A percentile compares a stretch with the other conserved stretches of the same genome.
These are phyloP conservation scores for Hansfordia pulvinata DNA, from an alignment of 2,329 filamentous ascomycete species.

Conservation along the genomic window DNA sequence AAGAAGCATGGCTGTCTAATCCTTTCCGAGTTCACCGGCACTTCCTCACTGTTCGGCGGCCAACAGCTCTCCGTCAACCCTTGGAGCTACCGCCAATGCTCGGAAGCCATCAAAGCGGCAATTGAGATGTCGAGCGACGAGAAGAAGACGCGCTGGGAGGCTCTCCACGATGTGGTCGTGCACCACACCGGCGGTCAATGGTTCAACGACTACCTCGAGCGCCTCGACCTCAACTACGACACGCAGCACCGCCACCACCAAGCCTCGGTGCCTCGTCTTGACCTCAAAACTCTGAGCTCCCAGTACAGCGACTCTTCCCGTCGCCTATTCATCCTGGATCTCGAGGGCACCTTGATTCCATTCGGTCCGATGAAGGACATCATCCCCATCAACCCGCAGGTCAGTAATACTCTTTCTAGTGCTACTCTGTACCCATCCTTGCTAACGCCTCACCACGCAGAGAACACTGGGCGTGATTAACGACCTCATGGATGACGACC, in stretches of 20 bases:
- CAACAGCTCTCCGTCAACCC: constrained; percentile 81
- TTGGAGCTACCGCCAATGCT: constrained; percentile 85
- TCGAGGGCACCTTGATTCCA: constrained; percentile 82
- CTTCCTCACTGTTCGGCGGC: constrained; percentile 69
- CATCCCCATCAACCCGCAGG: constrained; percentile 68
- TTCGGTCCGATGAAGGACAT: constrained; percentile 78
- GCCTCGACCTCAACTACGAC: constrained; percentile 63
- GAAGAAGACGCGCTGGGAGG: constrained; percentile 60
- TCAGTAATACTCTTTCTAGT: constrained; percentile 12
- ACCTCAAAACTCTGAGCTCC: constrained; percentile 46
- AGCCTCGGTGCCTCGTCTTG: constrained; percentile 74
- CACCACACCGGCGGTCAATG: constrained; percentile 77
- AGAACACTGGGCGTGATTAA: constrained; percentile 72
- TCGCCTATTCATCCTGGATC: constrained; percentile 81
- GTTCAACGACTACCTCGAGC: constrained; percentile 62
- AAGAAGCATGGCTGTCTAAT: constrained; percentile 85
- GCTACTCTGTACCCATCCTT: neutral
- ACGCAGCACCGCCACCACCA: constrained; percentile 78
- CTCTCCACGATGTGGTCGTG: constrained; percentile 59
- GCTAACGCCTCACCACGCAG: constrained; percentile 23
- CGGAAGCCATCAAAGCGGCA: constrained; percentile 71
- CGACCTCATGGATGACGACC: constrained; percentile 65
- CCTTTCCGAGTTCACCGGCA: constrained; percentile 89
- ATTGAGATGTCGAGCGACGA: constrained; percentile 69
- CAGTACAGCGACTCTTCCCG: constrained; percentile 53